phyloP scores from a whole-genome alignment of 345 rosid genomes.

The Pseudoturritis turrita region DNA sequence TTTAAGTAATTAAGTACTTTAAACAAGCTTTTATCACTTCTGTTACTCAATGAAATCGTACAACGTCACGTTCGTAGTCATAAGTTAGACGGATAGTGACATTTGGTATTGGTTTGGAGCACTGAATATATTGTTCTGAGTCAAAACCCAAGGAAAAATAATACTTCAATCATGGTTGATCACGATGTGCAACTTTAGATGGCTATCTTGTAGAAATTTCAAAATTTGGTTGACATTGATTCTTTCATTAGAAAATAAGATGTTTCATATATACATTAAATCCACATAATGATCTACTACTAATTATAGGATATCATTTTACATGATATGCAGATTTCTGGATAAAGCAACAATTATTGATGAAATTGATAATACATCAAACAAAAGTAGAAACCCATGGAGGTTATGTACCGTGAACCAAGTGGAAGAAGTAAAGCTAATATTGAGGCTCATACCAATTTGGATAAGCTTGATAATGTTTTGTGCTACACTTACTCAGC shows the following conservation, averaged over 20 bases:
- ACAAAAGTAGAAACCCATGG: conserved; percentile 59
- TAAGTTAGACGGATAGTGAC: background rate
- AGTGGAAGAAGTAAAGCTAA: conserved; percentile 86
- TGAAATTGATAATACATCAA: conserved; percentile 35
- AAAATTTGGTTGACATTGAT: background rate
- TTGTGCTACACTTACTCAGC: conserved; percentile 52
- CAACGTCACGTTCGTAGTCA: conserved; percentile 6
- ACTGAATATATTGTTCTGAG: background rate
- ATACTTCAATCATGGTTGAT: background rate
- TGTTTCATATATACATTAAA: no score
- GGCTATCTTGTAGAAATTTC: no score
- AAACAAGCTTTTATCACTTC: background rate
- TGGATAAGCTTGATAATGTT: conserved; percentile 82
- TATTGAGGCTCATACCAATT: conserved; percentile 65
- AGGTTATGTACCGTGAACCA: conserved; percentile 69
- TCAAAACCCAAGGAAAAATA: background rate
- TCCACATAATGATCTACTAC: background rate
- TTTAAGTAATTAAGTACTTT: background rate
- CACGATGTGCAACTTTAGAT: no score
- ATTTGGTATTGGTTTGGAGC: background rate
- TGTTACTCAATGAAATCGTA: background rate
- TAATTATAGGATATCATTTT: background rate
- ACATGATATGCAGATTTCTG: conserved; percentile 50
- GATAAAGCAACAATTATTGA: conserved; percentile 82
- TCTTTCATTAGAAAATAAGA: no score